Evolutionary conservation across 371 early-diverging fungal species (phyloP).

Genomic region (Caulochytrium protostelioides): DNA sequence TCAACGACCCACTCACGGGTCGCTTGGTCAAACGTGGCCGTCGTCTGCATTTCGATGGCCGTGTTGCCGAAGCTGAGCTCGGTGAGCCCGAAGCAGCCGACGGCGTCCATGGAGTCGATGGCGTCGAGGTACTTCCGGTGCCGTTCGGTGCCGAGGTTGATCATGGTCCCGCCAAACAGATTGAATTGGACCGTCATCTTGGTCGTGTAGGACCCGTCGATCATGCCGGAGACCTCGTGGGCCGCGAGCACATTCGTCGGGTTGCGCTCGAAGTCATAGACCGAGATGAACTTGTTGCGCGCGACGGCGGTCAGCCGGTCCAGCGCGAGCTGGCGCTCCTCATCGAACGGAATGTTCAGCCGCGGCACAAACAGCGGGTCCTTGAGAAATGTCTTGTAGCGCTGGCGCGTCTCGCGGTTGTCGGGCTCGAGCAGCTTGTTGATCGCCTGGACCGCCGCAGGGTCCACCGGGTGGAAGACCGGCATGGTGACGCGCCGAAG

Average conservation of each 20-base stretch:
- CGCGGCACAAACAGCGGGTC: constrained; percentile 40
- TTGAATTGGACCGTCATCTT: constrained; percentile 43
- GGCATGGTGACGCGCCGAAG: too few species aligned
- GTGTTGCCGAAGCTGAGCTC: constrained; percentile 55
- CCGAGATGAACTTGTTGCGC: constrained; percentile 34
- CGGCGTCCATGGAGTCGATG: constrained; percentile 29
- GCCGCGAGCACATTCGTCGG: constrained; percentile 35
- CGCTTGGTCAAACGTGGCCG: constrained; percentile 19
- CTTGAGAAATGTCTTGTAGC: constrained; percentile 24
- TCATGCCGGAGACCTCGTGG: constrained; percentile 47
- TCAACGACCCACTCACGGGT: constrained; percentile 45
- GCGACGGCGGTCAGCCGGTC: constrained; percentile 36
- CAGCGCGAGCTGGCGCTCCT: constrained; percentile 40
- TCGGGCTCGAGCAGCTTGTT: constrained; percentile 29
- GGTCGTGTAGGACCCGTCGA: constrained; percentile 44
- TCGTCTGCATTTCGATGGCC: constrained; percentile 52
- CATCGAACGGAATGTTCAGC: constrained; percentile 22
- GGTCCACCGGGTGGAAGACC: too few species aligned
- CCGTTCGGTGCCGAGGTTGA: constrained; percentile 45
- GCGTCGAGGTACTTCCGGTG: constrained; percentile 32
- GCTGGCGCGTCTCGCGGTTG: constrained; percentile 33
- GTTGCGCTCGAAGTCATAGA: constrained; percentile 47
- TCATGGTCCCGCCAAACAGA: constrained; percentile 38
- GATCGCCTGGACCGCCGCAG: constrained; percentile 1
- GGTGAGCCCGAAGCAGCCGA: constrained; percentile 49